Percentiles rank a stretch among this genome's conserved stretches.
Conservation (phyloP, 2,329 filamentous ascomycete species). For the Colletotrichum spinosum region DNA sequence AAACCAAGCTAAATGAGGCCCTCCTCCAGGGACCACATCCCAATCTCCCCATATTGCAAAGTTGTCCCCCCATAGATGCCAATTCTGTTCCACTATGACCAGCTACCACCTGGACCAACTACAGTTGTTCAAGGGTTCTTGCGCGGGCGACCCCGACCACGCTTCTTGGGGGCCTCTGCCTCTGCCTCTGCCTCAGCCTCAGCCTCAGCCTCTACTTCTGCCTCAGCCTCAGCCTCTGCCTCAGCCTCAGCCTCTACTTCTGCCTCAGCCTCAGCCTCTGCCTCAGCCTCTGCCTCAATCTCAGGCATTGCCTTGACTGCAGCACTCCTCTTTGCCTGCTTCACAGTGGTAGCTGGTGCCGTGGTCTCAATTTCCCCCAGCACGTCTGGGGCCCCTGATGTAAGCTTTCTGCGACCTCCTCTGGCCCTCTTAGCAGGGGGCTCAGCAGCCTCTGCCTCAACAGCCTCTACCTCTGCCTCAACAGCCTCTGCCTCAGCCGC, state of each 20-base stretch:
- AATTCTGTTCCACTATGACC: too few species aligned
- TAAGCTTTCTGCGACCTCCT: neutral
- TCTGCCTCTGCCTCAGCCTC: neutral
- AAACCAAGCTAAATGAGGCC: too few species aligned
- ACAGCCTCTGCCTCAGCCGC: neutral
- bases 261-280: neutral
- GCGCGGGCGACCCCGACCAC: conserved; percentile 29
- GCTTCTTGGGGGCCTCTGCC: conserved; percentile 26
- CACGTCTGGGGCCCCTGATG: neutral
- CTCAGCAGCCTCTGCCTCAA: neutral
- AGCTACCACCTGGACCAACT: rapidly evolving
- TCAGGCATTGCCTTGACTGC: neutral
- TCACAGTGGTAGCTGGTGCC: too few species aligned
- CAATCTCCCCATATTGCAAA: too few species aligned
- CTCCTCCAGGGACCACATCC: too few species aligned
- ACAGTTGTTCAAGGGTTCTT: conserved; percentile 2
- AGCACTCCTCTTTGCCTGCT: neutral
- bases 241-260: neutral
- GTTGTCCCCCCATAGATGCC: too few species aligned
- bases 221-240: neutral
- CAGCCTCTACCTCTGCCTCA: neutral
- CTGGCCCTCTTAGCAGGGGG: neutral
- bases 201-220: too few species aligned
- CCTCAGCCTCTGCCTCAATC: neutral
- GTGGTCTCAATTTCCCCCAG: too few species aligned